These are phyloP conservation scores for Nannizziopsis arthrosporioides DNA, from an alignment of 2,329 filamentous ascomycete genomes.

Conservation along the genomic window DNA sequence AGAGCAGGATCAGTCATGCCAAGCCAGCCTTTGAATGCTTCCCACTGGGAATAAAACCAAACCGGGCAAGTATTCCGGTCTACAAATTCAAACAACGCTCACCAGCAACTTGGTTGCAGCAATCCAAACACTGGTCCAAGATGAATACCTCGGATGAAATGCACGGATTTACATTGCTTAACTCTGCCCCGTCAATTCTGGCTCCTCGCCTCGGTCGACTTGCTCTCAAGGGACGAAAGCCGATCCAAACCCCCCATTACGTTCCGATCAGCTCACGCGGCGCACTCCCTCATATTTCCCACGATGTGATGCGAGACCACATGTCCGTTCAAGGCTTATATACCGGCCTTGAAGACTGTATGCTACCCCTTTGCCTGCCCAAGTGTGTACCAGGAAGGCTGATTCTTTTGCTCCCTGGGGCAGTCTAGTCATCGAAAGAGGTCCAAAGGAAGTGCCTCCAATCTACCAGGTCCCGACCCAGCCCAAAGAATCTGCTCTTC, in stretches of 20 bases:
- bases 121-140: constrained; percentile 23
- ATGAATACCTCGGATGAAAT: constrained; percentile 23
- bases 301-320: constrained; percentile 61
- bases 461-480: constrained; percentile 41
- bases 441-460: constrained; percentile 37
- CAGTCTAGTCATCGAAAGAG: constrained; percentile 52
- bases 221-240: constrained; percentile 48
- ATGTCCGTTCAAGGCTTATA: constrained; percentile 60
- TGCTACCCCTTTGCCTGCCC: constrained; percentile 25
- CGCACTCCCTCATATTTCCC: constrained; percentile 73
- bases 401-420: constrained; percentile 26
- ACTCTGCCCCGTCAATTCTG: constrained; percentile 25
- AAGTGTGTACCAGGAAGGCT: constrained; percentile 14
- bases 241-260: constrained; percentile 74
- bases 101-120: not conserved
- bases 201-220: constrained; percentile 57
- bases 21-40: no score
- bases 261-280: constrained; percentile 72
- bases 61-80: not conserved
- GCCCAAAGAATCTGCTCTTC: constrained; percentile 47
- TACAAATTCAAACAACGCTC: not conserved
- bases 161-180: constrained; percentile 29
- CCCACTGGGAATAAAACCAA: no score
- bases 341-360: constrained; percentile 86
- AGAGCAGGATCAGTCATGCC: no score